Base-by-base conservation (phyloP, 495 filamentous ascomycete genomes). In the Recurvomyces mirabilis region DNA sequence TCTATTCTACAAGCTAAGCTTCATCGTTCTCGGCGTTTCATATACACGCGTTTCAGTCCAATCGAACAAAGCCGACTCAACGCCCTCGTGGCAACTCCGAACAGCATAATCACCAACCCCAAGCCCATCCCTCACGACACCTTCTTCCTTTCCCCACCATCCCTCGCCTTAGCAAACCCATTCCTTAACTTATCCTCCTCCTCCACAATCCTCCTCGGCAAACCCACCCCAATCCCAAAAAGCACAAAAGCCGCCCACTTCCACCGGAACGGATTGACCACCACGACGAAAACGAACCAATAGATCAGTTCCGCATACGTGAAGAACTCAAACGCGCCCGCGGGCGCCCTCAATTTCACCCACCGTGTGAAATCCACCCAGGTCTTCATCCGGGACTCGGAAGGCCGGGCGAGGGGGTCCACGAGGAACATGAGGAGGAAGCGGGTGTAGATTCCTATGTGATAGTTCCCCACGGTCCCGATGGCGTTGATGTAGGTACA, bases 291-390 rank as follows among this genome's bases (percentile, higher is more conserved):
- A 0, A 77, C 62, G 53, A 87, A 89, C 85, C 85, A 93, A 66
- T 83, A 91, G 10, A 85, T 54, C 38, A 93, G 64, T 59, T 93
- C 84, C 1, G 78, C 68, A 53, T 93, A 91, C 0, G 86, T 91
- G 59, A 91, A 89, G 66, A 93, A 56, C 17, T 53, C 43, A 38
- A 54, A 43, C 12, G 46, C 56, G n/a, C 49, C 56, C 25, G 46
- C 52, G 0, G 85, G 84, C 0, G 80, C 73, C 17, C 70, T 63
- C 4, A 53, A 52, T 63, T 93, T 93, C 54, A 91, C 63, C 25
- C 74, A 57, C n/a, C 74, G 69, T 6, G 86, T 93, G 69, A 89
- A 81, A 54, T 84, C 79, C 53, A 93, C 85, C 86, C 86, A 93
- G 5, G 73, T 67, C 63, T 81, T 77, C 84, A 91, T 93, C 70